Evolutionary conservation across 805 yeast species (phyloP).

Genomic region (Torulaspora franciscae): DNA sequence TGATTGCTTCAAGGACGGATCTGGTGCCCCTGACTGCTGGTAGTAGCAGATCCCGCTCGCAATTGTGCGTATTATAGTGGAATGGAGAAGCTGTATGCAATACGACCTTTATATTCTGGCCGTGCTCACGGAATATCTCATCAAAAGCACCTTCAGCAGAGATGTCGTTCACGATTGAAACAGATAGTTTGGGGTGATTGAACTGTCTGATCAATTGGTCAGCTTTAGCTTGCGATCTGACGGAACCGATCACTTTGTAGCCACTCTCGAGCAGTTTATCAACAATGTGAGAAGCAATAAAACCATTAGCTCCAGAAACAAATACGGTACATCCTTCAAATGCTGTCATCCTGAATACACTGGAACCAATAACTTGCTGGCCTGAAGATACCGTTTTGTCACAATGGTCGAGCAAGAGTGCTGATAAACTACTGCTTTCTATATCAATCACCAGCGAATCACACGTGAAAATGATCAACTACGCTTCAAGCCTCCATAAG

Average conservation of each 20-base stretch:
- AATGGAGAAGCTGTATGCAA: conserved; percentile 52
- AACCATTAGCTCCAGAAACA: conserved; percentile 51
- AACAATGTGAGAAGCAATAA: conserved; percentile 46
- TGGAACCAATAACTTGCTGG: neutral
- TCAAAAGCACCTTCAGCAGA: conserved; percentile 42
- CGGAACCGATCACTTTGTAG: conserved; percentile 49
- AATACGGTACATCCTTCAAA: conserved; percentile 31
- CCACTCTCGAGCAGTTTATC: conserved; percentile 37
- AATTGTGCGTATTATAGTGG: conserved; percentile 32
- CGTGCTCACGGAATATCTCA: conserved; percentile 38
- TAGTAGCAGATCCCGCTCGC: conserved; percentile 45
- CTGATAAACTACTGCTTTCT: too few species aligned
- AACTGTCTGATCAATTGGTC: conserved; percentile 35
- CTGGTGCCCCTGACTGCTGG: conserved; percentile 58
- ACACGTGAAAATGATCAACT: too few species aligned
- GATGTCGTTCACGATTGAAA: conserved; percentile 37
- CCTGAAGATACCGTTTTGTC: too few species aligned
- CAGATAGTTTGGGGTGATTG: conserved; percentile 21
- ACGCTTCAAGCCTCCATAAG: too few species aligned
- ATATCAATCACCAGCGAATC: too few species aligned
- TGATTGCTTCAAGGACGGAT: conserved; percentile 45
- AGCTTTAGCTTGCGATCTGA: conserved; percentile 43
- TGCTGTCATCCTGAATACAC: neutral
- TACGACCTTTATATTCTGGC: conserved; percentile 39
- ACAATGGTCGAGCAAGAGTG: too few species aligned